Base-by-base conservation (phyloP, 2,329 filamentous ascomycete genomes). In the Penicillium sp. region DNA sequence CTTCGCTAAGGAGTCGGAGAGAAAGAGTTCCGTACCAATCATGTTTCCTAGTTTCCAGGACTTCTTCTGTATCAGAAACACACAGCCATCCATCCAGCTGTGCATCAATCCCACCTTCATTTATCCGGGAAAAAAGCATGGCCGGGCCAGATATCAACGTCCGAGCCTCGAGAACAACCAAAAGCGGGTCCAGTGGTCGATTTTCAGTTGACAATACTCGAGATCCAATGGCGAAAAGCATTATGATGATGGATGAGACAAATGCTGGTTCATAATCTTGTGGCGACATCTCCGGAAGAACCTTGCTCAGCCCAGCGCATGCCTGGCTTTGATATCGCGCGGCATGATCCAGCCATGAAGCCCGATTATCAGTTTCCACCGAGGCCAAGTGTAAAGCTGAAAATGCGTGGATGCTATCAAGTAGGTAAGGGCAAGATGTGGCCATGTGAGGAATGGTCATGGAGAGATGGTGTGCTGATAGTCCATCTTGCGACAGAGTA, bases 381-480 rank as follows among this genome's bases (percentile, higher is more conserved):
- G 73, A 72, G 20, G 73, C 74, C 14, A 78, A 60, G 52, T 80
- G 78, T 20, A 80, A 66, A 8, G 78, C 76, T 6, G 76, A 71
- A 10, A 80, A 62, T 5, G 77, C 76, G 5, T 79, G 67, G 11
- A 79, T 65, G 31, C 71, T 72, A 55, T 79, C 73, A 13, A 80
- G 66, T n/a, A 80, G 66, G 43, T 76, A 79, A 4, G 75, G 69
- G 58, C 76, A 72, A 5, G 74, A 69, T 47, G 78, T 74, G 2
- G 74, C 74, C 53, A 76, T 67, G 10, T 67, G 67, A 2, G 74
- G 72, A 7, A 73, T 66, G 7, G 66, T 62, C 24, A 68, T 67
- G 40, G 74, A 71, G 37, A 73, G 71, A 48, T 72, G 69, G 35
- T 72, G 58, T 29, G 66, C 64, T 18, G 70, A 69, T 7, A 71